Percentiles rank a stretch among this genome's conserved stretches.
phyloP scores from a whole-genome alignment of 768 basidiomycete species.

The Aureoboletus auriporus region DNA sequence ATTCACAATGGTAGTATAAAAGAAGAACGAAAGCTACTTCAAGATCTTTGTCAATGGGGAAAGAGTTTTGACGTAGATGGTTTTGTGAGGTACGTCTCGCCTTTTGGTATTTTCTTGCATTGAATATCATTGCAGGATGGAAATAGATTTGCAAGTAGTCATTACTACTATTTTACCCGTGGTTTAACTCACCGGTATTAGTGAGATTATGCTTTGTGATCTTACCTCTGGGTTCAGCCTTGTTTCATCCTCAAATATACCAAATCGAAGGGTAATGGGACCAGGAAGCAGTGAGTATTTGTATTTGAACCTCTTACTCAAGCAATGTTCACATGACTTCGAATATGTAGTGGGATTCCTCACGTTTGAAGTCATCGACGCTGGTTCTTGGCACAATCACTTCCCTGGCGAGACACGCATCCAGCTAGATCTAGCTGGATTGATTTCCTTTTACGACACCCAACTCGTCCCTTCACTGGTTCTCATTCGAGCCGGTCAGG shows the following conservation, averaged over 20 bases:
- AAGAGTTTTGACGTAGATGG: conserved; percentile 40
- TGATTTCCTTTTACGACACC: conserved; percentile 38
- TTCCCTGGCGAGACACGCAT: conserved; percentile 37
- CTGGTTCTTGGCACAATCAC: conserved; percentile 30
- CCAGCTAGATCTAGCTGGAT: conserved; percentile 28
- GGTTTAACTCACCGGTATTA: background rate
- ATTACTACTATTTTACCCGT: background rate
- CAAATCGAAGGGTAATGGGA: background rate
- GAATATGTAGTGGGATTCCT: background rate
- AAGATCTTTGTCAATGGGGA: conserved; percentile 42
- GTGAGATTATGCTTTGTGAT: background rate
- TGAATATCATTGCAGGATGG: conserved; percentile 25
- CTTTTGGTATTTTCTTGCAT: background rate
- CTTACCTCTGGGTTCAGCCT: background rate
- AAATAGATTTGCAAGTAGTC: conserved; percentile 43
- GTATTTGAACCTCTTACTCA: background rate
- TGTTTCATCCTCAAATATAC: conserved; percentile 11
- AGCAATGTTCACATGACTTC: background rate
- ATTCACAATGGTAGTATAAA: conserved; percentile 11
- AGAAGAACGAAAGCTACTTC: conserved; percentile 35
- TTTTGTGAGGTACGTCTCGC: conserved; percentile 35
- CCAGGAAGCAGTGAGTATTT: background rate
- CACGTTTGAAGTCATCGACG: conserved; percentile 5
- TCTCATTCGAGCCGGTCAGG: conserved; percentile 13
- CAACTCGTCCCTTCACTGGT: conserved; percentile 29